Base-by-base conservation (phyloP, 2,329 filamentous ascomycete genomes). In the Stylonectria norvegica region DNA sequence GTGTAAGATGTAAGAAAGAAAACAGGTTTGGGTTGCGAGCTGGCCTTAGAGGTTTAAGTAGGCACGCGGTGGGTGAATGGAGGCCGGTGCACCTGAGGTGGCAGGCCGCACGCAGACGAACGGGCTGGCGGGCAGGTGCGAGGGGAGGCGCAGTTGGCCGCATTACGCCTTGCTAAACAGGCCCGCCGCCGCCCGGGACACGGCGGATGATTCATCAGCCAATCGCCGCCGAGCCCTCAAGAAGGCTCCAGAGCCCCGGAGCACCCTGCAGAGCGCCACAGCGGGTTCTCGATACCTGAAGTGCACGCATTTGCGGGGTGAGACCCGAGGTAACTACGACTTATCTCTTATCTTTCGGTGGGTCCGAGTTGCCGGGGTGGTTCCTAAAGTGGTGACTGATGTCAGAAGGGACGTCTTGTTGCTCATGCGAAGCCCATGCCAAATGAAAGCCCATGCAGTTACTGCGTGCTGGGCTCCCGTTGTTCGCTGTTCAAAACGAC, bases 181-280 rank as follows among this genome's bases (percentile, higher is more conserved):
- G 37, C 23, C 30, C 20, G 31, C 40, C 36, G 36, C 27, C 36
- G 40, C 42, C 42, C 43, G 45, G 45, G 47, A 40, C 38, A 34
- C 45, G 52, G 47, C 46, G 55, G 55, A 61, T 66, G 63, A 66
- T 64, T 64, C 62, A 65, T 61, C 50, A 60, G 53, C 64, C 55
- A 59, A 59, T 59, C 27, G 50, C 39, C 45, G 36, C 34, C 20
- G 37, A 33, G 41, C 41, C 44, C n/a, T 48, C 38, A 50, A 50
- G 65, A 67, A 67, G 58, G 60, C 62, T 66, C 65, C 64, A 68
- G 65, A 67, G 66, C 29, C 49, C 42, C 45, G 36, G 43, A 47
- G 53, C 48, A 54, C 42, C 47, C 43, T 53, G 35, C 46, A 46
- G 36, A 43, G 41, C 41, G 41, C 52, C 45, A 50, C 45, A 40